Evolutionary conservation across 23 red algal genomes (phyloP), one percentile per base, ranked within the genome.

Genomic region (Gracilaria domingensis): DNA sequence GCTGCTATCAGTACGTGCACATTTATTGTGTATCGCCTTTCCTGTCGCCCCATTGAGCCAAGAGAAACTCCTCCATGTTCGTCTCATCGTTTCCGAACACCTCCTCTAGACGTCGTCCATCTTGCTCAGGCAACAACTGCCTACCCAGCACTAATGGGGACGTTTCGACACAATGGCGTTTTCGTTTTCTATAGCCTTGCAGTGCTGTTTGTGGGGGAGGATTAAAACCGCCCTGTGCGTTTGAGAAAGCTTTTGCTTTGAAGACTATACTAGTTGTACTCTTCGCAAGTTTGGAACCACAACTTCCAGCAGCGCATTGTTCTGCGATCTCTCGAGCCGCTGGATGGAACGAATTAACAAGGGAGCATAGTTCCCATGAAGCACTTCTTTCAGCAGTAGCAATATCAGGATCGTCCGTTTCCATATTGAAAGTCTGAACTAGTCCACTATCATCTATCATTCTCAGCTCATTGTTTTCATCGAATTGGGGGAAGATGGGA

Each of bases 371-470:
- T 59, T 90, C 87, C 87, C 87, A 90, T 12, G 87, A 30, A 25
- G 75, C 87, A 29, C 87, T 90, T 65, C 74, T 45, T 2, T 81
- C 87, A 1, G 87, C 87, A 13, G 32, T 42, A 66, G 75, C 33
- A 36, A 81, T 80, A 14, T 90, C 87, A 9, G 87, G 87, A 51
- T 90, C 87, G 38, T 90, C 58, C 7, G 74, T 90, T 17, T 64
- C 76, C 28, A 79, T 79, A 78, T 81, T 36, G 44, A 66, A 90
- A 1, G 61, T 57, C 45, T 79, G 74, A 34, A 90, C 64, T 21
- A 62, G 32, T 18, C 71, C 87, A 0, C 44, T 21, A 51, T 66
- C 87, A 65, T 62, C 36, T 16, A 39, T 65, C 13, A 79, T 35
- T 17, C 24, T 51, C 36, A 81, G 56, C 24, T 65, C 76, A 47